Evolutionary conservation across 169 alveolate genomes (phyloP).

Genomic region (Theileria equi): DNA sequence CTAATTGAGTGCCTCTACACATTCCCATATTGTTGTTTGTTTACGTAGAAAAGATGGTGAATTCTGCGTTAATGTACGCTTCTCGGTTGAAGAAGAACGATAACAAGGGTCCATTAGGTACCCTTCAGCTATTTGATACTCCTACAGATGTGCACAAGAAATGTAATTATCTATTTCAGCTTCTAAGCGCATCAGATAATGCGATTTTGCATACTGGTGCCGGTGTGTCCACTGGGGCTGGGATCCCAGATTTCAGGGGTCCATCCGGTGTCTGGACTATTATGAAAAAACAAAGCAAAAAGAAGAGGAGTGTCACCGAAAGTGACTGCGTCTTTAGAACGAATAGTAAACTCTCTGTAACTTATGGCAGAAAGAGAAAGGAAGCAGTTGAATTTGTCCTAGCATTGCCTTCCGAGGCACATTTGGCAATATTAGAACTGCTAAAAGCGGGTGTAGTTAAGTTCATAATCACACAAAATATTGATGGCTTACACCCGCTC

Average conservation of each 20-base stretch:
- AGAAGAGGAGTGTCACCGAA: slow-evolving; percentile 46
- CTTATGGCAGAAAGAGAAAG: slow-evolving; percentile 54
- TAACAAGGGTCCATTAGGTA: slow-evolving; percentile 77
- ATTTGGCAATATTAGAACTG: slow-evolving; percentile 70
- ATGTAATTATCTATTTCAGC: slow-evolving; percentile 46
- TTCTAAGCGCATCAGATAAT: slow-evolving; percentile 53
- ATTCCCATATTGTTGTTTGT: not conserved
- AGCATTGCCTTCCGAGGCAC: slow-evolving; percentile 81
- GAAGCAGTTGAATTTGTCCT: slow-evolving; percentile 73
- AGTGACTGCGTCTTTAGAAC: slow-evolving; percentile 8
- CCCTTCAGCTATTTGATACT: slow-evolving; percentile 69
- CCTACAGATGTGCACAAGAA: slow-evolving; percentile 63
- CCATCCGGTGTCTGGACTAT: slow-evolving; percentile 80
- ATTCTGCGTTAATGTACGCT: slow-evolving; percentile 63
- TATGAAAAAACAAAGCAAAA: slow-evolving; percentile 35
- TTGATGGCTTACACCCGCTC: slow-evolving; percentile 78
- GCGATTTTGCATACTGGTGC: slow-evolving; percentile 77
- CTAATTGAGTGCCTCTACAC: slow-evolving; percentile 8
- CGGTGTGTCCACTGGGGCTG: slow-evolving; percentile 78
- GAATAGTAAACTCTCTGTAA: slow-evolving; percentile 48
- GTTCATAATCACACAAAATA: slow-evolving; percentile 77
- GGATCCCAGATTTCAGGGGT: slow-evolving; percentile 77
- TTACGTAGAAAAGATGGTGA: slow-evolving; percentile 17
- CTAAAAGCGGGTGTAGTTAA: slow-evolving; percentile 61
- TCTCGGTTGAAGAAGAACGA: slow-evolving; percentile 65